Evolutionary conservation across 129 eudicot species (phyloP), one percentile per base, ranked within the genome.

Genomic region (Pseudognaphalium luteoalbum): DNA sequence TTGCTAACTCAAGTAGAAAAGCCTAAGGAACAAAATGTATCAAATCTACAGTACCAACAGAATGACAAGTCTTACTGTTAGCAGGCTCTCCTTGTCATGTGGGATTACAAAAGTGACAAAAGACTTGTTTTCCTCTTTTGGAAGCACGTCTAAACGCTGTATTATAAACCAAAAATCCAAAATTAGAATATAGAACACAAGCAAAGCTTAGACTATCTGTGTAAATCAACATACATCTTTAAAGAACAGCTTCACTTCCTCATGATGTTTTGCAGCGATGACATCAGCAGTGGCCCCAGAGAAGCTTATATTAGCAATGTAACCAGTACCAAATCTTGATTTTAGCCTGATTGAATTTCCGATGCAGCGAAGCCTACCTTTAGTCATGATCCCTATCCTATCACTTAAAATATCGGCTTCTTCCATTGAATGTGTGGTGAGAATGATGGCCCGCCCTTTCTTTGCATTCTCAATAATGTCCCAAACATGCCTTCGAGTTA

Each of bases 381-480:
- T 95, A 52, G 99, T 91, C 99, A 95, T 89, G 60, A 95, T 95
- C 30, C 97, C 99, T 63, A 95, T 87, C 51, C 96, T 87, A 68
- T 95, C 99, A 59, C 97, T 77, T 78, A 95, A 88, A 39, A 95
- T 85, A 60, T 95, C 99, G 44, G 99, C 99, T 83, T 95, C 99
- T 85, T 95, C 99, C 99, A 95, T 91, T 25, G 97, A 95, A 79
- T 95, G 99, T 75, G 99, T 95, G 7, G 99, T 95, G 29, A 95
- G 84, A 52, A 95, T 83, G 73, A 95, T 82, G 11, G 92, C 97
- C 57, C 99, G 84, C 29, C 99, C 97, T 80, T 80, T 87, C 67
- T 91, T 91, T 56, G 97, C 97, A 72, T 82, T 81, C 80, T 91
- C 97, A 78, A 95, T 91, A 16, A 95, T 92, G 87, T 95, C 99